phyloP scores from a whole-genome alignment of 192 early-diverging fungal species.

The Cetraspora pellucida region DNA sequence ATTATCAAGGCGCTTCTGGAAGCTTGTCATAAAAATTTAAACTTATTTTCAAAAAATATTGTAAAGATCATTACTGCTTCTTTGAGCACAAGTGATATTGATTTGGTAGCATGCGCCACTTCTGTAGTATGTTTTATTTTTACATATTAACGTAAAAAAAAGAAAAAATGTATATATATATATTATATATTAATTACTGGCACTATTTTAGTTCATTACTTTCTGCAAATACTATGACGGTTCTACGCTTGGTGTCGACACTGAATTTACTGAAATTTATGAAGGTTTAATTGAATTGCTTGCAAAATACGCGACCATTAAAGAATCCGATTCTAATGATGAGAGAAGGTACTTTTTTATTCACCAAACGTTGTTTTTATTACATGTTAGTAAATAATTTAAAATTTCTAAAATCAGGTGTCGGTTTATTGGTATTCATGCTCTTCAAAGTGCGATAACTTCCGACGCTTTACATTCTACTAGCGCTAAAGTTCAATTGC shows the following conservation, averaged over 20 bases:
- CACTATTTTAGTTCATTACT: slow-evolving; percentile 58
- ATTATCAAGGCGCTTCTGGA: slow-evolving; percentile 75
- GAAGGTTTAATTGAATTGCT: slow-evolving; percentile 58
- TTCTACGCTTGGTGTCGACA: slow-evolving; percentile 70
- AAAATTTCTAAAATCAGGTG: slow-evolving; percentile 34
- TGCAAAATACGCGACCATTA: slow-evolving; percentile 45
- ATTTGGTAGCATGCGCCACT: slow-evolving; percentile 61
- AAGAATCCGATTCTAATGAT: slow-evolving; percentile 33
- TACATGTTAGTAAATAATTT: background rate
- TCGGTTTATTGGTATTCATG: slow-evolving; percentile 62
- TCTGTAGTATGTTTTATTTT: slow-evolving; percentile 52
- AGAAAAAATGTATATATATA: background rate
- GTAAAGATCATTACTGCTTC: slow-evolving; percentile 70
- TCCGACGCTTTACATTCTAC: slow-evolving; percentile 65
- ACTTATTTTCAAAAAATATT: slow-evolving; percentile 81
- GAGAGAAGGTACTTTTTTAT: slow-evolving; percentile 35
- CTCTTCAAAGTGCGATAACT: slow-evolving; percentile 61
- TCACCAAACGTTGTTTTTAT: background rate
- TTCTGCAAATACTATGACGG: slow-evolving; percentile 76
- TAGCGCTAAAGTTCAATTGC: slow-evolving; percentile 62
- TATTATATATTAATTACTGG: background rate
- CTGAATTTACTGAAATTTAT: slow-evolving; percentile 58
- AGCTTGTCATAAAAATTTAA: slow-evolving; percentile 72
- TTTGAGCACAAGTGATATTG: slow-evolving; percentile 59
- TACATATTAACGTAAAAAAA: background rate